These are phyloP conservation scores for Amanita molliuscula DNA, from an alignment of 768 basidiomycete species.

Conservation along the genomic window DNA sequence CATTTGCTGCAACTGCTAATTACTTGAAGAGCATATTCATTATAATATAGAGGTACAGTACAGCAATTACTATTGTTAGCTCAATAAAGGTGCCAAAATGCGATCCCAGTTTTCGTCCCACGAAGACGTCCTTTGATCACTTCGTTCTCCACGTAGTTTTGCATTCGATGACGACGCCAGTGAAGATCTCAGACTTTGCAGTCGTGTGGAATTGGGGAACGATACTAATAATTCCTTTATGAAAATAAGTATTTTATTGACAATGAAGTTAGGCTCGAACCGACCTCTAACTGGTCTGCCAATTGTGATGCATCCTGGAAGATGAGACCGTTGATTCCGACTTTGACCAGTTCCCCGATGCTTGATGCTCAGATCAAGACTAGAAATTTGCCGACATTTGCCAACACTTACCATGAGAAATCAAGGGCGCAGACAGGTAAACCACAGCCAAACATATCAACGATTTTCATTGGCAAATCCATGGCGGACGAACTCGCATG, in stretches of 20 bases:
- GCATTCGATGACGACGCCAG: conserved; percentile 22
- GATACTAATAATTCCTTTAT: conserved; percentile 42
- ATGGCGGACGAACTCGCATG: conserved; percentile 85
- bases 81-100: conserved; percentile 49
- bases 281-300: conserved; percentile 61
- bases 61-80: neutral
- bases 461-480: conserved; percentile 98
- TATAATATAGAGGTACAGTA: neutral
- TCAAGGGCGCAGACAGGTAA: conserved; percentile 87
- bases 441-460: conserved; percentile 98
- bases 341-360: conserved; percentile 77
- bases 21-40: conserved; percentile 4
- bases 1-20: conserved; percentile 53
- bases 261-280: conserved; percentile 12
- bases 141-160: conserved; percentile 7
- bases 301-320: conserved; percentile 64
- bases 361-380: conserved; percentile 25
- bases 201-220: conserved; percentile 47
- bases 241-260: neutral
- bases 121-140: conserved; percentile 26
- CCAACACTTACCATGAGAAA: conserved; percentile 64
- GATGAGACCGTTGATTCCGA: conserved; percentile 74
- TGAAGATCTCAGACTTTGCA: conserved; percentile 42
- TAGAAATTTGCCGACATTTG: neutral
- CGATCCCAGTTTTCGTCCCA: conserved; percentile 86